These are phyloP conservation scores for Oenanthe javanica DNA, from an alignment of 140 eudicot genomes.

Conservation along the genomic window DNA sequence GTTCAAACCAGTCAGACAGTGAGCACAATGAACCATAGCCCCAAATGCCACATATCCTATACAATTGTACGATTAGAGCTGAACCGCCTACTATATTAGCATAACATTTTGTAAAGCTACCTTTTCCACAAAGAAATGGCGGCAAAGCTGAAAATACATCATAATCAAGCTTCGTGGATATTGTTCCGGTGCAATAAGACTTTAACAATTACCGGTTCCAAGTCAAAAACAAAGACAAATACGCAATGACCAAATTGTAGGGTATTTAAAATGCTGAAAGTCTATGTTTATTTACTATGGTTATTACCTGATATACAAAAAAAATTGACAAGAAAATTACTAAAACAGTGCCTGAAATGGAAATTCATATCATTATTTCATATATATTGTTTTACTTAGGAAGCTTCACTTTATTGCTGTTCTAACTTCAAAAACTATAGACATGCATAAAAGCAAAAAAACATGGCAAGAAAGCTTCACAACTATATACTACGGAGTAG, in stretches of 20 bases:
- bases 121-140: background rate
- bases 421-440: background rate
- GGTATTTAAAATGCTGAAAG: background rate
- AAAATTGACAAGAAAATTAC: background rate
- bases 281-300: background rate
- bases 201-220: background rate
- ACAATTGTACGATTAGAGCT: background rate
- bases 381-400: background rate
- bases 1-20: background rate
- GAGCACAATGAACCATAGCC: background rate
- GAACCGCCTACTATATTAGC: background rate
- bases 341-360: background rate
- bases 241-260: background rate
- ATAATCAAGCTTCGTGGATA: background rate
- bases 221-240: background rate
- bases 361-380: background rate
- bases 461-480: conserved; percentile 1
- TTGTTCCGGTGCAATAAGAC: background rate
- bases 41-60: background rate
- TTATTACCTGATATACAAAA: background rate
- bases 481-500: background rate
- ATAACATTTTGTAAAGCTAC: background rate
- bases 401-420: background rate
- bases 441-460: background rate
- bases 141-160: background rate